Percentiles rank a stretch among this genome's conserved stretches.
phyloP scores from a whole-genome alignment of 2,329 filamentous ascomycete genomes.

The Graphilbum sp. region DNA sequence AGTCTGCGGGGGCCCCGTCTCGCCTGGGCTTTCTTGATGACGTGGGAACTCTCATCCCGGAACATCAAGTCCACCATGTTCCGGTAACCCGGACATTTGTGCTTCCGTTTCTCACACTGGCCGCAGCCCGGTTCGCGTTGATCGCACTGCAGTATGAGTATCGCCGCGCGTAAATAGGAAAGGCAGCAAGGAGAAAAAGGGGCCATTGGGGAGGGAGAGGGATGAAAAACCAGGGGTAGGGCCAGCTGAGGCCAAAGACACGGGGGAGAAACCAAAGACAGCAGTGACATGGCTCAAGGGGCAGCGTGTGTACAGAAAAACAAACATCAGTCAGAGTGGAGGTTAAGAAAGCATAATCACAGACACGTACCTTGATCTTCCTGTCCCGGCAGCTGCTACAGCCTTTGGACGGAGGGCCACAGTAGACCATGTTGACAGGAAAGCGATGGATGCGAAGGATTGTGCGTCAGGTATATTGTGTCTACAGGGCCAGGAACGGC shows the following conservation, averaged over 20 bases:
- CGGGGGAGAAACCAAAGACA: not conserved
- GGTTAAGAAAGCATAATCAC: not conserved
- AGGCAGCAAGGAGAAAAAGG: too few species aligned
- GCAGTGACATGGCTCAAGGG: too few species aligned
- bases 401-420: slow-evolving; percentile 39
- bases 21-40: slow-evolving; percentile 34
- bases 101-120: slow-evolving; percentile 35
- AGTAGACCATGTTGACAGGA: slow-evolving; percentile 32
- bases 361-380: slow-evolving; percentile 34
- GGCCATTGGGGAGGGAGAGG: not conserved
- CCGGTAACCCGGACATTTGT: slow-evolving; percentile 37
- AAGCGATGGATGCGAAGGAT: not conserved
- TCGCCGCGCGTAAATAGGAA: too few species aligned
- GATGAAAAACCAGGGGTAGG: too few species aligned
- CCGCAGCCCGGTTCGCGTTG: slow-evolving; percentile 33
- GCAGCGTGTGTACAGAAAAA: not conserved
- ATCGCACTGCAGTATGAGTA: slow-evolving; percentile 28
- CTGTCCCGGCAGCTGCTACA: slow-evolving; percentile 38
- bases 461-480: not conserved
- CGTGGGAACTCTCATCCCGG: slow-evolving; percentile 37
- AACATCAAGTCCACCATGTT: slow-evolving; percentile 41
- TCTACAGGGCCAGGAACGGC: too few species aligned
- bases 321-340: not conserved
- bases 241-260: too few species aligned
- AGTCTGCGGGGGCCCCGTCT: slow-evolving; percentile 15